Base-by-base conservation (phyloP, 2,329 filamentous ascomycete species). In the Fusarium piperis region DNA sequence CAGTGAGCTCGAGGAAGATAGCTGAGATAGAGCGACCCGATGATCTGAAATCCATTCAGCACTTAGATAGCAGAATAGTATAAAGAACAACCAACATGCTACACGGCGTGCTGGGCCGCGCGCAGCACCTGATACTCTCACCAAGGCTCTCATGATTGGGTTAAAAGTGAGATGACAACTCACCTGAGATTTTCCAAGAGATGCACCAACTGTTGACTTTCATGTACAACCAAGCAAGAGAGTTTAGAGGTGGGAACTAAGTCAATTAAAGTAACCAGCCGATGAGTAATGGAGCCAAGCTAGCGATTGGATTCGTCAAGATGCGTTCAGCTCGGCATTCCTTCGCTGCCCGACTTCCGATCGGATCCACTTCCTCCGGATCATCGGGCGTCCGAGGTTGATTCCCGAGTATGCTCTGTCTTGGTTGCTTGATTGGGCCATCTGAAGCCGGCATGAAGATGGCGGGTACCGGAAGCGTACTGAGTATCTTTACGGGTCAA, bases 41-140 rank as follows among this genome's bases (percentile, higher is more conserved):
- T 57, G 55, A 67, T 63, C 74, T 76, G 71, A 56, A 30, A 73
- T 60, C 60, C 62, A 63, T 59, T 76, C 64, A 76, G 73, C 69
- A 67, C 59, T 56, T 56, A 59, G 63, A 64, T 66, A 72, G 23
- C 67, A 65, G 33, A 67, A 11, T 1, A 71, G 52, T 41, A 73
- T 55, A 23, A 74, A 75, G 60, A 59, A 52, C 38, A 36, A 76
- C 74, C 56, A 76, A 76, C 74, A 68, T 67, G 71, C 41, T 39
- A 64, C 41, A 56, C 62, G 70, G 26, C 63, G 70, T 62, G 55
- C 30, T 41, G 72, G 58, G 11, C 39, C 16, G 28, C 16, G 3
- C 63, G 64, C 58, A 15, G 72, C 53, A 6, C 62, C 39, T 15
- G 65, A 41, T 10, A 41, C 16, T 64, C 53, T 70, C 4, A 35